Evolutionary conservation across 176 grass and related monocot species (phyloP).

Genomic region (Metroxylon sagu): DNA sequence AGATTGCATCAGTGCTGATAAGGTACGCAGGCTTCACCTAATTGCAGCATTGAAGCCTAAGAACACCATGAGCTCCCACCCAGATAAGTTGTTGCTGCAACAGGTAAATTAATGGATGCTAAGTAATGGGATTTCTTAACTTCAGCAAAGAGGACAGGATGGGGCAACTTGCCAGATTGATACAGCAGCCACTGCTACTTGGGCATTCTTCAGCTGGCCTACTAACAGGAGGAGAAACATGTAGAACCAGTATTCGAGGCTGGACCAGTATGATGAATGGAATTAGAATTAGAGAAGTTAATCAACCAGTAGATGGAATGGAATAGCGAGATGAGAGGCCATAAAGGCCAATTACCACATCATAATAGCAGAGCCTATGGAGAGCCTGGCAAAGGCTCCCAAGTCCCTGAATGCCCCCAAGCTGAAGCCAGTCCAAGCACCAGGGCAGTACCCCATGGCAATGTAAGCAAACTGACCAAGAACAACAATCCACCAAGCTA

Average conservation of each 20-base stretch:
- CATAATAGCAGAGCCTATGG: constrained; percentile 77
- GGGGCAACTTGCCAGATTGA: constrained; percentile 55
- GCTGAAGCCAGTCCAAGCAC: constrained; percentile 76
- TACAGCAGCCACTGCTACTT: constrained; percentile 75
- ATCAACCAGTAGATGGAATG: too few species aligned
- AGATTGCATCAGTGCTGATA: too few species aligned
- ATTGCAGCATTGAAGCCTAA: constrained; percentile 89
- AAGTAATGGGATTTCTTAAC: neutral
- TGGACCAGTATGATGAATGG: neutral
- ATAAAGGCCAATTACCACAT: constrained; percentile 34
- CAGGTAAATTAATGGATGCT: neutral
- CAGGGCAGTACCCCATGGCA: constrained; percentile 51
- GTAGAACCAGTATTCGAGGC: constrained; percentile 84
- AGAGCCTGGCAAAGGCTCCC: constrained; percentile 54
- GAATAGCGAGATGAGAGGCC: too few species aligned
- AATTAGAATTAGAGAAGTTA: too few species aligned
- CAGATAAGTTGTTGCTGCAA: constrained; percentile 59
- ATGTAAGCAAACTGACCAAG: constrained; percentile 45
- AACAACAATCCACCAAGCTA: constrained; percentile 73
- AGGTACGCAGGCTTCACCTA: constrained; percentile 25
- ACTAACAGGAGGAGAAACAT: constrained; percentile 79
- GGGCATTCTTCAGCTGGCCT: constrained; percentile 55
- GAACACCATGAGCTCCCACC: constrained; percentile 93
- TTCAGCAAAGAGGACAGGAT: neutral
- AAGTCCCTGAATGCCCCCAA: constrained; percentile 51